These are phyloP conservation scores for Aureobasidium sp. DNA, from an alignment of 2,329 filamentous ascomycete genomes.

Conservation along the genomic window DNA sequence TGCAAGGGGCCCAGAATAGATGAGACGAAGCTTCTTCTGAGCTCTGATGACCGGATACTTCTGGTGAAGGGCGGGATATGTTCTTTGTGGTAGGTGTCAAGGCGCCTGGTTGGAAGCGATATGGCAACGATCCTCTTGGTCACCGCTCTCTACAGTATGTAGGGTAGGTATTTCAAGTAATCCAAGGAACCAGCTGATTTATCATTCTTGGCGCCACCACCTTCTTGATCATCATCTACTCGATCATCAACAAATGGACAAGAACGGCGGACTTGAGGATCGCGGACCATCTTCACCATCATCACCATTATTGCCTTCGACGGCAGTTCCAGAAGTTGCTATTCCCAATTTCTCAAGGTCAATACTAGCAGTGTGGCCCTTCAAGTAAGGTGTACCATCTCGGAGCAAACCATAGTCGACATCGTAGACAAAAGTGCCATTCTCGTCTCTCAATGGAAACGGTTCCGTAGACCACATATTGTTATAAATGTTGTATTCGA, in stretches of 20 bases:
- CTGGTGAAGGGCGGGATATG: no score
- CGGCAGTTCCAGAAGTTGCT: neutral
- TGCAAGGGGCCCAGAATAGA: no score
- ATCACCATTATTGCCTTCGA: neutral
- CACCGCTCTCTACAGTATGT: neutral
- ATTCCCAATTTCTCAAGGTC: neutral
- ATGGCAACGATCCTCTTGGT: no score
- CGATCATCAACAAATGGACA: neutral
- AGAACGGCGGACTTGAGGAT: no score
- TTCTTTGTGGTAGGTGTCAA: no score
- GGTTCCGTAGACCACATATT: neutral
- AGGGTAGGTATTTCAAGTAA: neutral
- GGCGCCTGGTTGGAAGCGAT: no score
- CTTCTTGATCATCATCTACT: neutral
- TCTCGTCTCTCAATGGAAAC: neutral
- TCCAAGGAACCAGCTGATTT: neutral
- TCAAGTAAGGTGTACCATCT: neutral
- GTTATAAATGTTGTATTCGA: neutral
- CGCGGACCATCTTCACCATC: neutral
- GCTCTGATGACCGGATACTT: no score
- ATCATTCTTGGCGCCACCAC: neutral
- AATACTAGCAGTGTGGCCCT: neutral
- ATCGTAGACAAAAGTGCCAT: neutral
- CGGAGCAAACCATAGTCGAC: neutral
- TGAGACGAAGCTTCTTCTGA: no score